Evolutionary conservation across 2,329 filamentous ascomycete genomes (phyloP).

Genomic region (Chaetoscypha palmicola): DNA sequence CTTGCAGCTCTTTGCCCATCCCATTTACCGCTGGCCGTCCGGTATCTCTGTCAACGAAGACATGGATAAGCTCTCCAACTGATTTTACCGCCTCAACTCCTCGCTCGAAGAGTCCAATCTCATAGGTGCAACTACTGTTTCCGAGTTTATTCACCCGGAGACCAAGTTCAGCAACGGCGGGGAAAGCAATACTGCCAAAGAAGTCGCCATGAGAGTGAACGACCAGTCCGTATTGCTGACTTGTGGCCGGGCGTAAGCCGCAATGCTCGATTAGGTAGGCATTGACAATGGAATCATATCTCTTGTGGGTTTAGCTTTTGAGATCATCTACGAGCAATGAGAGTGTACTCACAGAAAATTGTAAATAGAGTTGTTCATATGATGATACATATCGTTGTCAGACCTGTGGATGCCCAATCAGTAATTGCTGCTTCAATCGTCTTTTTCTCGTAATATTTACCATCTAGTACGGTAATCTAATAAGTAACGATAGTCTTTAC

Average conservation of each 20-base stretch:
- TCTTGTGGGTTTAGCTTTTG: no score
- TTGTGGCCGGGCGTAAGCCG: constrained; percentile 61
- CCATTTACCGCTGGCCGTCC: constrained; percentile 59
- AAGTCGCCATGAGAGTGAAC: constrained; percentile 83
- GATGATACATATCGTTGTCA: constrained; percentile 92
- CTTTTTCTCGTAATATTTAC: constrained; percentile 36
- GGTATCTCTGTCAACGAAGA: constrained; percentile 73
- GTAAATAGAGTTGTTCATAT: constrained; percentile 89
- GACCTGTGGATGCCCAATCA: constrained; percentile 46
- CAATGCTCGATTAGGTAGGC: constrained; percentile 77
- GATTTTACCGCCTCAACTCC: constrained; percentile 69
- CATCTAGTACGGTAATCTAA: constrained; percentile 84
- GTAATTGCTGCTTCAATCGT: constrained; percentile 3
- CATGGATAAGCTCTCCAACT: constrained; percentile 80
- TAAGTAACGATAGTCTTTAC: constrained; percentile 69
- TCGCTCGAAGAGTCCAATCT: constrained; percentile 77
- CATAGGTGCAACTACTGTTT: constrained; percentile 81
- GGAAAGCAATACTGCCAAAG: constrained; percentile 74
- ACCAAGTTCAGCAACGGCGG: constrained; percentile 72
- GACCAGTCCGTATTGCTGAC: constrained; percentile 71
- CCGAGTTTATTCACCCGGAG: constrained; percentile 79
- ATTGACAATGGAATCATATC: constrained; percentile 86
- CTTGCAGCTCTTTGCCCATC: constrained; percentile 54
- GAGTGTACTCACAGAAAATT: constrained; percentile 29
- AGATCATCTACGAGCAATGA: no score